Base-by-base conservation (phyloP, 2,329 filamentous ascomycete species). In the Monilinia laxa region DNA sequence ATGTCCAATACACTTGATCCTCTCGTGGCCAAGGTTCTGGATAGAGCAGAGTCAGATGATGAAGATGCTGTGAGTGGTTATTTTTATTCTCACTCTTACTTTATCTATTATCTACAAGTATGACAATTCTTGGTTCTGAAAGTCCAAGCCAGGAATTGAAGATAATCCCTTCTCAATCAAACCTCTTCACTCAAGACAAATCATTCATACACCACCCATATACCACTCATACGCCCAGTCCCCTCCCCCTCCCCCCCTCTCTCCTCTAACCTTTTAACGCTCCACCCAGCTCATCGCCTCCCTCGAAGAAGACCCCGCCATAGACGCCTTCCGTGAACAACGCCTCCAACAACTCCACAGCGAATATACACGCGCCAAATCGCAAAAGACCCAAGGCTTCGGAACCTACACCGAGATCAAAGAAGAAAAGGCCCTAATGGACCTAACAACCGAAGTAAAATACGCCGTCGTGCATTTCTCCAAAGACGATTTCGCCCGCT, bases 351-450 rank as follows among this genome's bases (percentile, higher is more conserved):
- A 87, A 72, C 78, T 87, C 18, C 84, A 86, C 73, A 78, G 80
- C 52, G 85, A 87, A 73, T 81, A 84, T 68, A 75, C 80, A 51
- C 80, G 81, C 54, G 83, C 83, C 60, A 83, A 83, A 69, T 75
- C 79, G 14, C 79, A 85, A 75, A 81, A 81, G 68, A 79, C 77
- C 49, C 78, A 79, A 67, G 81, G 81, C 12, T 82, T 84, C 74
- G 85, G 85, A 51, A 80, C 75, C 12, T 86, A 85, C 72, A 78
- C 77, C 9, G 83, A 86, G 72, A 82, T 85, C 74, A 84, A 82
- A 71, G 83, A 85, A 65, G 85, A 87, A 75, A 86, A 85, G 75
- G 77, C 79, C 14, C 73, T 86, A 55, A 83, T 87, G 82, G 82
- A 79, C 51, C 70, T 79, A 45, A 80, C 78, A 1, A 79, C 78